Evolutionary conservation across 768 basidiomycete species (phyloP), one percentile per base, ranked within the genome.

Genomic region (Podaxis sp.): DNA sequence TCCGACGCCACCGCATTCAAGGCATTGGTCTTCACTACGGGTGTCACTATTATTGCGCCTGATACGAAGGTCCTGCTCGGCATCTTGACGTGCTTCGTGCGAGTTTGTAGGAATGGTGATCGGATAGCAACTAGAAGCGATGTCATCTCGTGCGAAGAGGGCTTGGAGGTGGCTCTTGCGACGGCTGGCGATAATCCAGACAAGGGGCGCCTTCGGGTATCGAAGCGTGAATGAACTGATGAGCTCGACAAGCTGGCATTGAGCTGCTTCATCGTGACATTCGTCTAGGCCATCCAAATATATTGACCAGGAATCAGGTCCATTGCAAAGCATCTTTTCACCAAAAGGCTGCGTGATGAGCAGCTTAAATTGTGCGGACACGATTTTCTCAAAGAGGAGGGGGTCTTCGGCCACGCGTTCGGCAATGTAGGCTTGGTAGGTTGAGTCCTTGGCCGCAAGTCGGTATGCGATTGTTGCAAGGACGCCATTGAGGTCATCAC

Each of bases 261-360:
- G 71, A 0, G 52, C 26, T 17, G 52, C 40, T 3, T 60, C 24
- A 0, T 46, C 64, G 2, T 65, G 38, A 28, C 72, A 72, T 60
- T 72, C 74, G 42, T 75, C 74, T 2, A 75, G 60, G 3, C 71
- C 73, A 53, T 75, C 74, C 15, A 55, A 22, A 12, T 55, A 75
- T 68, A 26, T 69, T 51, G 12, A 72, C 58, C 26, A 64, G 11
- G 19, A 26, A 13, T 44, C 5, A 19, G 19, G 15, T 22, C 39
- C 22, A 28, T 28, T 28, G 28, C 28, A 28, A 28, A 55, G 36
- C 33, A 38, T 38, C 36, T 39, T 8, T 19, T 55, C 54, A 4
- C 54, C 54, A 12, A 68, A 55, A 3, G 69, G 64, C 22, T 63
- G 51, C 3, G 66, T 42, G 13, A 70, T 56, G 19, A 70, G 57